Evolutionary conservation across 805 yeast species (phyloP).

Genomic region (Saccharomycopsis guyanensis): DNA sequence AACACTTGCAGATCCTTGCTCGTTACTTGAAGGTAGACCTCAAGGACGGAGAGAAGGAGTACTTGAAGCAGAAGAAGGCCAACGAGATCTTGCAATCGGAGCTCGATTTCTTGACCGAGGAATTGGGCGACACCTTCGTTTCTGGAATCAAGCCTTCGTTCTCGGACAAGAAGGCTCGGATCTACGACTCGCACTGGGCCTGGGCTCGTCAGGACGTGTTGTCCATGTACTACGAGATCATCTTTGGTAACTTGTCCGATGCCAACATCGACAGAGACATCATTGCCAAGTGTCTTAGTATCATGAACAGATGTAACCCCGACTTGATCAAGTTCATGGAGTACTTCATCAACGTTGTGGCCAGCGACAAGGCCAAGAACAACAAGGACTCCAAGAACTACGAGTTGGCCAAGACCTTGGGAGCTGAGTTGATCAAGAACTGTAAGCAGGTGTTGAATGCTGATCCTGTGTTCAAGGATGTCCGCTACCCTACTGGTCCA

Average conservation of each 20-base stretch:
- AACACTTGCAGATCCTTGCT: constrained; percentile 80
- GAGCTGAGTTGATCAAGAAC: constrained; percentile 90
- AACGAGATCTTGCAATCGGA: constrained; percentile 77
- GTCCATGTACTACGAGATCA: constrained; percentile 89
- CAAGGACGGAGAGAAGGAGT: constrained; percentile 82
- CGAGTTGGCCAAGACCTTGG: constrained; percentile 79
- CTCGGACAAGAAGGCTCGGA: constrained; percentile 88
- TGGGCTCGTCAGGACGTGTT: constrained; percentile 99
- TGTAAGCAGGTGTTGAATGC: constrained; percentile 76
- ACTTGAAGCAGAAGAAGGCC: constrained; percentile 72
- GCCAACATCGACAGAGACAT: constrained; percentile 92
- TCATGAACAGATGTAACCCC: constrained; percentile 96
- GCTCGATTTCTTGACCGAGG: constrained; percentile 65
- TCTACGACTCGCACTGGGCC: constrained; percentile 97
- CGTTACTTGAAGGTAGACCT: constrained; percentile 90
- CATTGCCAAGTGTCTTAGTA: constrained; percentile 90
- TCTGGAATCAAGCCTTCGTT: constrained; percentile 86
- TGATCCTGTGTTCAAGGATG: constrained; percentile 94
- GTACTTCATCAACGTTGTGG: constrained; percentile 58
- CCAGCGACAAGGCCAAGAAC: constrained; percentile 78
- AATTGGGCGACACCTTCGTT: constrained; percentile 90
- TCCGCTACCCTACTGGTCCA: constrained; percentile 91
- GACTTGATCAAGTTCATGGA: constrained; percentile 94
- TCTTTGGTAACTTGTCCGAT: constrained; percentile 82
- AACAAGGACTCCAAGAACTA: constrained; percentile 32